Evolutionary conservation across 768 basidiomycete genomes (phyloP).

Genomic region (Lenzites betulinus): DNA sequence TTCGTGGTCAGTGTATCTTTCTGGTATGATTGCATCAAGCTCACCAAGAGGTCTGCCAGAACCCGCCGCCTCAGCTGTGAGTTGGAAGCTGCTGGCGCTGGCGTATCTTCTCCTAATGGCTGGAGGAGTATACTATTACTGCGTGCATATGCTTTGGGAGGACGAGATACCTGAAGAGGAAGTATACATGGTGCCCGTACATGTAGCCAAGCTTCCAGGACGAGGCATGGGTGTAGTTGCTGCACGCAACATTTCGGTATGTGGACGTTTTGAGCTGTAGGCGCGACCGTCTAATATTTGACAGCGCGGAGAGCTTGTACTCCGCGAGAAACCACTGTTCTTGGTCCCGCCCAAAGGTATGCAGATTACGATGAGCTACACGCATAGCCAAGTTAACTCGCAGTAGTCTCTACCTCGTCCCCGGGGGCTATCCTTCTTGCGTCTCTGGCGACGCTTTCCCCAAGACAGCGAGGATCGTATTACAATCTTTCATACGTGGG

Average conservation of each 20-base stretch:
- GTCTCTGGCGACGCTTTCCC: slow-evolving; percentile 37
- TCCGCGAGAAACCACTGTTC: slow-evolving; percentile 58
- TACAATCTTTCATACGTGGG: slow-evolving; percentile 59
- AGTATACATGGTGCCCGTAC: slow-evolving; percentile 27
- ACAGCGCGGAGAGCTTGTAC: slow-evolving; percentile 62
- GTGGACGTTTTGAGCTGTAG: slow-evolving; percentile 2
- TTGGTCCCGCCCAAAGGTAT: slow-evolving; percentile 51
- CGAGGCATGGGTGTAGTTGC: slow-evolving; percentile 60
- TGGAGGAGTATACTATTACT: slow-evolving; percentile 6
- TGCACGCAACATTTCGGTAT: slow-evolving; percentile 50
- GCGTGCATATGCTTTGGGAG: slow-evolving; percentile 5
- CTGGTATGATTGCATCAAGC: background rate
- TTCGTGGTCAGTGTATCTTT: background rate
- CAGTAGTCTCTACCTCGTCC: slow-evolving; percentile 45
- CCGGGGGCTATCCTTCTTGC: slow-evolving; percentile 47
- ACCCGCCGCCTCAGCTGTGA: background rate
- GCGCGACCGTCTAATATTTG: background rate
- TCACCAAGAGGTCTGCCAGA: background rate
- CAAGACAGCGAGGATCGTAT: slow-evolving; percentile 43
- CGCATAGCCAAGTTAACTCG: too few relatives aligned
- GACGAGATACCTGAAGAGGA: background rate
- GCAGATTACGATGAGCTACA: too few relatives aligned
- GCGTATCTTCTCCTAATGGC: slow-evolving; percentile 1
- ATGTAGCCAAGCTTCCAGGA: slow-evolving; percentile 51
- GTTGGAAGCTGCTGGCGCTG: background rate